These are phyloP conservation scores for Dactylonectria estremocensis DNA, from an alignment of 2,329 filamentous ascomycete species.

Conservation along the genomic window DNA sequence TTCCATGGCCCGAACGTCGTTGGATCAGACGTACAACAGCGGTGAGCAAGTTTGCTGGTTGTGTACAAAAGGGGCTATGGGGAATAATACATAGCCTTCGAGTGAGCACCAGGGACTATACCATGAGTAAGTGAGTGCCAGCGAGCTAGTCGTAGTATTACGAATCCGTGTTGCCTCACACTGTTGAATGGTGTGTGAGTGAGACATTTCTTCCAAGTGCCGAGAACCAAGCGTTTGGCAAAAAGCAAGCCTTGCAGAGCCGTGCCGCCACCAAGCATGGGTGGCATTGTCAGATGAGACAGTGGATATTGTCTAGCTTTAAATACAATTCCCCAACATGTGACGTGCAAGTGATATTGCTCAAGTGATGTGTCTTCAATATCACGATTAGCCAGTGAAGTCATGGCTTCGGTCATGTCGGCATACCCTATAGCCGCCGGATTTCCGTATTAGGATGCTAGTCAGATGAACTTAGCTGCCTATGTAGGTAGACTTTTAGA, in stretches of 20 bases:
- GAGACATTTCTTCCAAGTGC: constrained; percentile 11
- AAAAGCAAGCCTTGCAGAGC: constrained; percentile 1
- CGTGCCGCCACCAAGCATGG: background rate
- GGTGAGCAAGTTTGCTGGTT: too few relatives aligned
- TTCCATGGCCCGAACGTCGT: background rate
- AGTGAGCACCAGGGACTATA: background rate
- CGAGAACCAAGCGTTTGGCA: background rate
- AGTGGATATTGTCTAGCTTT: background rate
- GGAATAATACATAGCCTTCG: too few relatives aligned
- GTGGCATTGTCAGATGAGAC: background rate
- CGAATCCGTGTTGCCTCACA: background rate
- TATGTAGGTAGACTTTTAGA: background rate
- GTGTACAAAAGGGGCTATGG: too few relatives aligned
- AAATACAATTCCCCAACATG: background rate
- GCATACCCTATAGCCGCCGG: constrained; percentile 26
- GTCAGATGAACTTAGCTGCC: background rate
- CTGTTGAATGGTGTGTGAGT: background rate
- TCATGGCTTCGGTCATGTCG: too few relatives aligned
- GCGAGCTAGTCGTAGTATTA: background rate
- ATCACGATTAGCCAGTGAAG: background rate
- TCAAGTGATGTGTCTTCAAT: background rate
- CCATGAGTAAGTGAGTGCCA: background rate
- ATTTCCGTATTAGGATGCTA: constrained; percentile 6
- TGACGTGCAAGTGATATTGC: background rate
- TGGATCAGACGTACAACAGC: too few relatives aligned